Evolutionary conservation across 768 basidiomycete genomes (phyloP).

Genomic region (Suillus cothurnatus): DNA sequence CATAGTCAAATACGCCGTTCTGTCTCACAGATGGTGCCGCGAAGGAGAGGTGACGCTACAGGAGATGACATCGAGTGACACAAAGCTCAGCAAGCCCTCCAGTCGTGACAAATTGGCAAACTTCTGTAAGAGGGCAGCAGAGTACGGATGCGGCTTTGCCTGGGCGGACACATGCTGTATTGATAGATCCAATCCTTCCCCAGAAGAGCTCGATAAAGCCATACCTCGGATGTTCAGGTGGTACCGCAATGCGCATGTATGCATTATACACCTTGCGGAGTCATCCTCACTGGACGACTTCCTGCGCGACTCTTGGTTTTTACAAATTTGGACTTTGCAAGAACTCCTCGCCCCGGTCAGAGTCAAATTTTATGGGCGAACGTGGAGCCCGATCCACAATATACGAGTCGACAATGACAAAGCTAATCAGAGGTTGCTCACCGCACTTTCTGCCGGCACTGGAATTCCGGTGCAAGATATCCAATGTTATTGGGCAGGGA

Average conservation of each 20-base stretch:
- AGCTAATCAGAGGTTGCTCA: constrained; percentile 21
- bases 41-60: constrained; percentile 8
- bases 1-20: constrained; percentile 24
- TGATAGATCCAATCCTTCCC: not conserved
- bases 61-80: constrained; percentile 11
- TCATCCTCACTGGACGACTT: constrained; percentile 11
- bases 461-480: constrained; percentile 18
- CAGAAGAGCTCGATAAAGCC: not conserved
- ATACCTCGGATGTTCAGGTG: constrained; percentile 16
- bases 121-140: constrained; percentile 16
- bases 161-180: constrained; percentile 23
- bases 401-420: constrained; percentile 24
- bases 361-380: constrained; percentile 24
- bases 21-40: constrained; percentile 17
- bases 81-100: not conserved
- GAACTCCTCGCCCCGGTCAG: constrained; percentile 23
- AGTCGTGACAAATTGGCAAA: constrained; percentile 18
- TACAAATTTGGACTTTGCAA: constrained; percentile 9
- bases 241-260: constrained; percentile 25
- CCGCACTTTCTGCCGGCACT: constrained; percentile 16
- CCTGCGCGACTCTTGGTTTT: constrained; percentile 18
- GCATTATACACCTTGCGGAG: constrained; percentile 17
- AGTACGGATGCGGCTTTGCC: constrained; percentile 22
- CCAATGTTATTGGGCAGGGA: constrained; percentile 21
- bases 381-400: constrained; percentile 21